Evolutionary conservation across 2,329 filamentous ascomycete species (phyloP), one percentile per base, ranked within the genome.

Genomic region (Penicillium capsulatum): DNA sequence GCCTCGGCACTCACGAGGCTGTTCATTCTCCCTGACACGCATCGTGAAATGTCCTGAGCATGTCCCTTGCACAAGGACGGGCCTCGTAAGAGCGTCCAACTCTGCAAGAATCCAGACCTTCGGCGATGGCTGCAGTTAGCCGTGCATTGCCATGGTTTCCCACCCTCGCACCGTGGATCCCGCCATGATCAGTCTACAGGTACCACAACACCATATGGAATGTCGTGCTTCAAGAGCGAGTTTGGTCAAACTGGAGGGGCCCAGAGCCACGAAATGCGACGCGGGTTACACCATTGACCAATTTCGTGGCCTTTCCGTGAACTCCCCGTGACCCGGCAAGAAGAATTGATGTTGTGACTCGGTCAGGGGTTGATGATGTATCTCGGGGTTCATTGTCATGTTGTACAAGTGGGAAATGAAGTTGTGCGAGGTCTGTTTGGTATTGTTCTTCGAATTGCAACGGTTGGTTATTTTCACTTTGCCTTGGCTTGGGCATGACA

Each of bases 261-360:
- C 7, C n/a, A 32, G 13, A 19, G 20, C 16, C 15, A 19, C 7
- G 4, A 17, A 13, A n/a, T 22, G 29, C 24, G 16, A 22, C 31
- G 11, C 10, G n/a, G 20, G 30, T 33, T 24, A 32, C 19, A 38
- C 36, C 14, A 4, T 16, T 3, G n/a, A 14, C 16, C 29, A 20
- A 29, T 38, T 29, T 22, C 26, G 33, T 17, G 40, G 11, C 40
- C 15, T 30, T 16, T 37, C 34, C n/a, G 16, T 22, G 34, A 17
- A 38, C n/a, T 9, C 30, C 15, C 13, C 15, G 16, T 10, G 8
- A n/a, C 36, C 29, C 30, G 34, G 39, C 24, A 28, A 24, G 28
- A 36, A 11, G n/a, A n/a, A 15, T 7, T 17, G 15, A 11, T 33
- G 17, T 22, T 11, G 26, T 14, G 26, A 24, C 9, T 14, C 5